Evolutionary conservation across 1,284 basidiomycete genomes (phyloP).

Genomic region (Fomitopsis schrenkii): DNA sequence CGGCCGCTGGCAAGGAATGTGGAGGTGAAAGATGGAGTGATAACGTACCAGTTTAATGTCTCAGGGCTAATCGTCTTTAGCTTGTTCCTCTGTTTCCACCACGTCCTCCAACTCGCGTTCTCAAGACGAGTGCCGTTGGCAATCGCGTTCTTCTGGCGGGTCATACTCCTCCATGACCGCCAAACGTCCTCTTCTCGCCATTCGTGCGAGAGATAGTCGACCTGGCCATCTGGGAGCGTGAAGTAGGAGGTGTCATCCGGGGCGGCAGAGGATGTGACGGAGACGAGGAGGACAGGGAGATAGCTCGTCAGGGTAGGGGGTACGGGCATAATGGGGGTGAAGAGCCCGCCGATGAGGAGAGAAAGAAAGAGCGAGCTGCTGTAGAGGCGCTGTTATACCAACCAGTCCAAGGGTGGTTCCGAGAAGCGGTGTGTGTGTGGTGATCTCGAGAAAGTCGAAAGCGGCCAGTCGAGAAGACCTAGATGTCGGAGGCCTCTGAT

Average conservation of each 20-base stretch:
- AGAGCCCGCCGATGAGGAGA: constrained; percentile 9
- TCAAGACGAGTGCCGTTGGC: constrained; percentile 93
- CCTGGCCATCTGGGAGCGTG: constrained; percentile 66
- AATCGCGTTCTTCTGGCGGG: constrained; percentile 97
- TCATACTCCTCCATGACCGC: constrained; percentile 98
- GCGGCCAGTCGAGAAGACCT: not conserved
- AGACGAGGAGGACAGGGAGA: constrained; percentile 64
- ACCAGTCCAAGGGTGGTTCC: constrained; percentile 1
- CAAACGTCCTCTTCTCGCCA: constrained; percentile 99
- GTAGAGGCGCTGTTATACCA: constrained; percentile 2
- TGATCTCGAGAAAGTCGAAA: not conserved
- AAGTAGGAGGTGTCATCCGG: constrained; percentile 67
- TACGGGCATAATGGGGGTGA: constrained; percentile 20
- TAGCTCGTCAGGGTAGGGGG: constrained; percentile 42
- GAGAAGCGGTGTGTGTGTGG: not conserved
- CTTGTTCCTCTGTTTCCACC: constrained; percentile 99
- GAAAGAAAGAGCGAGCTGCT: constrained; percentile 4
- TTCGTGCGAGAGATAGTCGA: constrained; percentile 87
- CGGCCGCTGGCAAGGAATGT: not conserved
- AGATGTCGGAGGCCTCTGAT: not conserved
- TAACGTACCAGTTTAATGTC: constrained; percentile 93
- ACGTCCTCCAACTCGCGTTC: constrained; percentile 98
- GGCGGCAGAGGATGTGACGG: constrained; percentile 50
- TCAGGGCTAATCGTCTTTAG: constrained; percentile 95
- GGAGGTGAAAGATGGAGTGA: constrained; percentile 9